Percentiles rank a stretch among this genome's conserved stretches.
phyloP scores from a whole-genome alignment of 441 rosid genomes.

The Eruca vesicaria region DNA sequence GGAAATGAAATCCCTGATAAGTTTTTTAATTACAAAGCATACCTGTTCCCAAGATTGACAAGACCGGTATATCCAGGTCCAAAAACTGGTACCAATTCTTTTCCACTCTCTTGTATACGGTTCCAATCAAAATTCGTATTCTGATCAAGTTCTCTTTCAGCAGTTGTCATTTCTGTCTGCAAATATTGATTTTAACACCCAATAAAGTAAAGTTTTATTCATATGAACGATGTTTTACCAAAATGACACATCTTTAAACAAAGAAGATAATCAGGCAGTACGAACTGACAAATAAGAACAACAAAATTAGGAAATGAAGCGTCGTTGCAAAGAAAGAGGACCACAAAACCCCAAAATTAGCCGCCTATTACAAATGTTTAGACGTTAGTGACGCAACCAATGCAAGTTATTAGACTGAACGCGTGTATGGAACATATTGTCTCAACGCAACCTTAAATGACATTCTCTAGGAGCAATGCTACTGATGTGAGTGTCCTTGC shows the following conservation, averaged over 20 bases:
- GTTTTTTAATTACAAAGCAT: conserved; percentile 19
- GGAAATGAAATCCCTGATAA: conserved; percentile 10
- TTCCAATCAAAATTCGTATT: conserved; percentile 97
- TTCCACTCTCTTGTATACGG: conserved; percentile 98
- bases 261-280: conserved; percentile 16
- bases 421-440: not conserved
- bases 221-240: not conserved
- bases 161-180: conserved; percentile 99
- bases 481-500: not conserved
- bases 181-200: conserved; percentile 18
- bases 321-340: not conserved
- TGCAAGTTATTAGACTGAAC: conserved; percentile 7
- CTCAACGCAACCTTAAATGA: conserved; percentile 6
- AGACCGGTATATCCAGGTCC: conserved; percentile 99
- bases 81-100: conserved; percentile 75
- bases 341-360: not conserved
- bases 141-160: conserved; percentile 98
- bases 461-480: not conserved
- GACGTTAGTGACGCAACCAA: not conserved
- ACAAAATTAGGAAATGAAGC: not conserved
- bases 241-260: conserved; percentile 1
- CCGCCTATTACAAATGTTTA: not conserved
- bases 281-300: conserved; percentile 6
- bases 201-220: conserved; percentile 8
- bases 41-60: conserved; percentile 97